These are phyloP conservation scores for Chalciporus piperatus DNA, from an alignment of 768 basidiomycete species.

Conservation along the genomic window DNA sequence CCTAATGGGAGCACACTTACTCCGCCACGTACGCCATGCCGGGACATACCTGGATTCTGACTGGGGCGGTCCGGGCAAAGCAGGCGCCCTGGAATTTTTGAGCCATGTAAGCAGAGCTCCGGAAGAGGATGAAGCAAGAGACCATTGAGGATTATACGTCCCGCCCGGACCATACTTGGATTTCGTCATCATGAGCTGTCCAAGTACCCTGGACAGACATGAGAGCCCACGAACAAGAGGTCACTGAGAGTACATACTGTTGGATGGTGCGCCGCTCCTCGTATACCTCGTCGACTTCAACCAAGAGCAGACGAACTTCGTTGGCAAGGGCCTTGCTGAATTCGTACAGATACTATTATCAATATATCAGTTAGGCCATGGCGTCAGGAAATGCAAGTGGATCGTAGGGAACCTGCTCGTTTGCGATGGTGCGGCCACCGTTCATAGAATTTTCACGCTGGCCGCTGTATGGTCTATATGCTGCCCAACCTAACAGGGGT, in stretches of 20 bases:
- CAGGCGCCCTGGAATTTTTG: constrained; percentile 41
- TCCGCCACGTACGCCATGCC: not conserved
- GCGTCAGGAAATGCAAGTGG: too few relatives aligned
- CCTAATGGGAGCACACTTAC: too few relatives aligned
- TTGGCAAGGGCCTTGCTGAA: not conserved
- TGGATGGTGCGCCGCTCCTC: constrained; percentile 41
- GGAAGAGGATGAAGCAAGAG: constrained; percentile 5
- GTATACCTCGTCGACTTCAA: not conserved
- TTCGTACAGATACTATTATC: not conserved
- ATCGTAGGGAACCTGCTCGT: too few relatives aligned
- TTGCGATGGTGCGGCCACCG: too few relatives aligned
- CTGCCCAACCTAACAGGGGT: too few relatives aligned
- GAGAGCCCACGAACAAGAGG: not conserved
- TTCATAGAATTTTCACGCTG: too few relatives aligned
- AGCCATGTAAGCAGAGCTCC: not conserved
- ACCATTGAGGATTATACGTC: constrained; percentile 81
- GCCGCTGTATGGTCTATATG: too few relatives aligned
- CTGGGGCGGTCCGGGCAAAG: constrained; percentile 34
- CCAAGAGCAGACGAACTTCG: not conserved
- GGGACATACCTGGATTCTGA: not conserved
- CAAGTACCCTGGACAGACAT: constrained; percentile 58
- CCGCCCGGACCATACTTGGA: constrained; percentile 82
- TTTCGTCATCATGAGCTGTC: constrained; percentile 62
- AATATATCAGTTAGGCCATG: too few relatives aligned
- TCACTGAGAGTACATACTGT: constrained; percentile 55